Conservation (phyloP, 2,329 filamentous ascomycete genomes). For the Fusarium staphyleae region DNA sequence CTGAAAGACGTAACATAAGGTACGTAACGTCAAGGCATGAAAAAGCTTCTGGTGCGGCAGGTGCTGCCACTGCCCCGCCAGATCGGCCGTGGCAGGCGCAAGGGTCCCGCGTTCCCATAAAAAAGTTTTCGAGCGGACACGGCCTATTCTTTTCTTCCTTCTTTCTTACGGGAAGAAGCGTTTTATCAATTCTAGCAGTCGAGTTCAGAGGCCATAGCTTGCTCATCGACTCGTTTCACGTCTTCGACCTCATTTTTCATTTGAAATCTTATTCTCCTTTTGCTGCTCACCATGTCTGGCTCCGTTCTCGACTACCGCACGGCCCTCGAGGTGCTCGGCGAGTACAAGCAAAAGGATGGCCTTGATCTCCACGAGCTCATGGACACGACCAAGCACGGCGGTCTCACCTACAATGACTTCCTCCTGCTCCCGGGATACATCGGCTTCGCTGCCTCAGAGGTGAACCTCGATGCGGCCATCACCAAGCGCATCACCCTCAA, state of each 20-base stretch:
- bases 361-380: constrained; percentile 86
- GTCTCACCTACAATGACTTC: constrained; percentile 99
- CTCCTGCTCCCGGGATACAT: constrained; percentile 96
- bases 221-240: constrained; percentile 43
- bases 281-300: constrained; percentile 69
- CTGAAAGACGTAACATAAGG: no score
- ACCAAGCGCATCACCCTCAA: constrained; percentile 97
- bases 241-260: constrained; percentile 53
- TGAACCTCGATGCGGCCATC: constrained; percentile 86
- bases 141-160: constrained; percentile 50
- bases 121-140: constrained; percentile 51
- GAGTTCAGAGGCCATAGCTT: constrained; percentile 42
- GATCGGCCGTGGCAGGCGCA: constrained; percentile 23
- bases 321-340: constrained; percentile 81
- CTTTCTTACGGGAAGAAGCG: constrained; percentile 63
- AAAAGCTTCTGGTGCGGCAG: constrained; percentile 5
- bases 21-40: no score
- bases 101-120: constrained; percentile 43
- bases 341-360: constrained; percentile 84
- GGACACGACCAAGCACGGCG: constrained; percentile 89
- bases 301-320: constrained; percentile 73
- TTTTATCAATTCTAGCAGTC: constrained; percentile 50
- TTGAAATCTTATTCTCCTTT: constrained; percentile 41
- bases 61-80: constrained; percentile 23
- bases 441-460: constrained; percentile 92